Evolutionary conservation across 2,329 filamentous ascomycete genomes (phyloP).

Genomic region (Coniella lustricola): DNA sequence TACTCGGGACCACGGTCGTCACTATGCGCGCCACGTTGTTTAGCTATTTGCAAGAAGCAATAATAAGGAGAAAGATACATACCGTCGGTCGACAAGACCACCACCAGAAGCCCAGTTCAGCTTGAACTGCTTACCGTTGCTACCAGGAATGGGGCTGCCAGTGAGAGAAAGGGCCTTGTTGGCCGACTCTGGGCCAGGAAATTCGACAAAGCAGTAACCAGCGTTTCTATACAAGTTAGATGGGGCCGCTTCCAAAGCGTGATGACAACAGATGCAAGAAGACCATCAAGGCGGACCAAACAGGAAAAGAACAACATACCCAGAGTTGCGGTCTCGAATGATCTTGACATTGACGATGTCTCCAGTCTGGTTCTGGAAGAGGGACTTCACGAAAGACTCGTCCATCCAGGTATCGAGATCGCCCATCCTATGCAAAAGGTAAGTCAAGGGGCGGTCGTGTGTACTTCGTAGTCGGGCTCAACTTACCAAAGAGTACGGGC

Average conservation of each 20-base stretch:
- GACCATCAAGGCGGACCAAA: neutral
- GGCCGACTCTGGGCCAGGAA: slow-evolving; percentile 72
- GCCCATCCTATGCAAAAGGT: slow-evolving; percentile 68
- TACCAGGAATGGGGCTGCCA: slow-evolving; percentile 86
- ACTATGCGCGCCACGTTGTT: slow-evolving; percentile 37
- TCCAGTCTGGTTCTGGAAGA: slow-evolving; percentile 81
- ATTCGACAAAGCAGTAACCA: slow-evolving; percentile 86
- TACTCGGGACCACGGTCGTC: slow-evolving; percentile 95
- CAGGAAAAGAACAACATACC: slow-evolving; percentile 46
- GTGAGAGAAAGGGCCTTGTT: slow-evolving; percentile 88
- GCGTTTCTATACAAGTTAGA: slow-evolving; percentile 61
- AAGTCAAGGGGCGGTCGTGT: neutral
- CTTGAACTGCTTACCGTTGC: slow-evolving; percentile 82
- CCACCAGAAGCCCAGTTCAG: slow-evolving; percentile 98
- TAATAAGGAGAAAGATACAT: slow-evolving; percentile 27
- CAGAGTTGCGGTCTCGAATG: slow-evolving; percentile 98
- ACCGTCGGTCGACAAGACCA: slow-evolving; percentile 89
- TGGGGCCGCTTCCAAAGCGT: no score
- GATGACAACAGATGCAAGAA: no score
- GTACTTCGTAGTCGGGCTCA: no score
- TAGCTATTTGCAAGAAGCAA: neutral
- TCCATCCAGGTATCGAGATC: slow-evolving; percentile 99
- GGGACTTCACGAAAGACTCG: slow-evolving; percentile 93
- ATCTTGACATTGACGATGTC: slow-evolving; percentile 98
- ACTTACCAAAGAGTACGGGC: slow-evolving; percentile 16